phyloP scores from a whole-genome alignment of 192 early-diverging fungal species.

The Entophlyctis luteolus region DNA sequence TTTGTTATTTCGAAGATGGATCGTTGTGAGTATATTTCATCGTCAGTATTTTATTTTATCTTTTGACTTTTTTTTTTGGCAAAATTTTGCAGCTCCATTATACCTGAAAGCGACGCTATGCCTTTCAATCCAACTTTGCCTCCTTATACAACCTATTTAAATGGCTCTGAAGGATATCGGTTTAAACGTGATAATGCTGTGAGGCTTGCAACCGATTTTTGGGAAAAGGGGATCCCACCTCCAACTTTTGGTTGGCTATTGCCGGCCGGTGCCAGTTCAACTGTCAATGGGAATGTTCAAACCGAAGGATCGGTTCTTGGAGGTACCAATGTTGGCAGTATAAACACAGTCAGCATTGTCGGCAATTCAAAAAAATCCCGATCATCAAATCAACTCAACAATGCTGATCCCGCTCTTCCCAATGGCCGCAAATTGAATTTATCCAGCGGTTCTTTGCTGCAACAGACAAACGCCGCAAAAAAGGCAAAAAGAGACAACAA shows the following conservation, averaged over 20 bases:
- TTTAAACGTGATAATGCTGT: conserved; percentile 53
- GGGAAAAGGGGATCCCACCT: conserved; percentile 41
- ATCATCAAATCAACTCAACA: too few relatives aligned
- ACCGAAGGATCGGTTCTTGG: neutral
- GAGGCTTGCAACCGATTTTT: conserved; percentile 45
- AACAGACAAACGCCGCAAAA: neutral
- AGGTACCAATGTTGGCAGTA: too few relatives aligned
- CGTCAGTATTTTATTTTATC: neutral
- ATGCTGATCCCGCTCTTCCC: too few relatives aligned
- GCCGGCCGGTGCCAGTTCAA: too few relatives aligned
- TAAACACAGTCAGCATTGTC: too few relatives aligned
- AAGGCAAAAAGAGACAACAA: neutral
- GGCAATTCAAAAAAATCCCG: too few relatives aligned
- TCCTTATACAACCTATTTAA: conserved; percentile 47
- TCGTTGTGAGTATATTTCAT: conserved; percentile 41
- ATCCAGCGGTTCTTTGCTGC: too few relatives aligned
- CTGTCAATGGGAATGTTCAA: neutral
- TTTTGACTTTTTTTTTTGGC: neutral
- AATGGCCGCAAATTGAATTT: too few relatives aligned
- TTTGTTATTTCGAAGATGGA: conserved; percentile 63
- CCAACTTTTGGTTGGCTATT: conserved; percentile 47
- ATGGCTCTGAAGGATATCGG: conserved; percentile 36
- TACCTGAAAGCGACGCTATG: conserved; percentile 34
- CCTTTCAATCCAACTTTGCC: conserved; percentile 34
- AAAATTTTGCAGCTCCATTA: conserved; percentile 26